Base-by-base conservation (phyloP, 2,329 filamentous ascomycete species). In the Sporothrix curviconia region DNA sequence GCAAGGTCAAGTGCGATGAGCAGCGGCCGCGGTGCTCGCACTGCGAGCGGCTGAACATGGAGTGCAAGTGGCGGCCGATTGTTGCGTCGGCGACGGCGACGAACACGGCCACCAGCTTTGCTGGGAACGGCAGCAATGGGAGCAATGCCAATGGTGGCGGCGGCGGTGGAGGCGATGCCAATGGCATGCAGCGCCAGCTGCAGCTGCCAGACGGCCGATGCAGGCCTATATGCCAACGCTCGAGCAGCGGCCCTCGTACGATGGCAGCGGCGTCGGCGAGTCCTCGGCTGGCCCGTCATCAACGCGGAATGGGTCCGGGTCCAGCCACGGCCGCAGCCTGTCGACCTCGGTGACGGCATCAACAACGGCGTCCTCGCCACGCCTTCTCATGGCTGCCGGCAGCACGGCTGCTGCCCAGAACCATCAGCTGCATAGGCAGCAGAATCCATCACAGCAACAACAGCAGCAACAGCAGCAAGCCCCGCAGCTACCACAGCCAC, bases 1-100 rank as follows among this genome's bases (percentile, higher is more conserved):
- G 77, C 59, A 81, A 81, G 67, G 79, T 80, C 62, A 39, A 61
- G 56, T 82, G 78, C 65, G 77, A 80, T 62, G 78, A 81, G 67
- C 72, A 75, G 60, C 73, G 76, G 58, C 78, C 79, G 7, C 66
- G 75, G 17, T 82, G 79, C 64, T 75, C 70, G 52, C 78, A 80
- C 64, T 82, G 79, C 67, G 76, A 76, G 64, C 72, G 78, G 40
- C 71, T 81, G 50, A 77, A 77, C 58, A 69, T 82, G 24, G 73
- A 80, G 47, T 82, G 79, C 66, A 72, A 72, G 51, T 81, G 79
- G 78, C 71, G 71, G 30, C 49, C 47, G 34, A 17, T 47, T 5
- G 46, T 56, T 34, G 44, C 7, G 14, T 40, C 44, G 17, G n/a
- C n/a, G 15, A 40, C n/a, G 44, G 46, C 22, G 9, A 17, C 17